Evolutionary conservation across 257 asterid genomes (phyloP).

Genomic region (Solanum pimpinellifolium): DNA sequence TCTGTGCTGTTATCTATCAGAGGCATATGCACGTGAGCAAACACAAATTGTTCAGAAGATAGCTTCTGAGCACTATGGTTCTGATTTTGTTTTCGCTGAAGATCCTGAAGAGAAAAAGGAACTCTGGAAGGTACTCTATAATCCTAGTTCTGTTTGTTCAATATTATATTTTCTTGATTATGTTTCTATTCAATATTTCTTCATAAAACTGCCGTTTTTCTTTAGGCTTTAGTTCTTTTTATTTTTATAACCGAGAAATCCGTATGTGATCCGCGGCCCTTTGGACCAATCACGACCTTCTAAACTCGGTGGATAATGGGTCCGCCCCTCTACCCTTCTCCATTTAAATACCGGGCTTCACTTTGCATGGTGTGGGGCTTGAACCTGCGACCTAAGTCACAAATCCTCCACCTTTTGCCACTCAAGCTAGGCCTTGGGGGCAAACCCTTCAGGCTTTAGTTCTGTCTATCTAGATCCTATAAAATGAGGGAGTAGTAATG

Average conservation of each 20-base stretch:
- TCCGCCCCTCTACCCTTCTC: no score
- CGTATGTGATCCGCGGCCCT: no score
- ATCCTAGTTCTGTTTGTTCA: neutral
- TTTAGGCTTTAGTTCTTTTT: neutral
- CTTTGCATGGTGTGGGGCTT: no score
- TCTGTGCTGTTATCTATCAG: constrained; percentile 26
- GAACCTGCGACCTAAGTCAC: no score
- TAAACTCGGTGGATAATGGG: no score
- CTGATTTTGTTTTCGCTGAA: constrained; percentile 85
- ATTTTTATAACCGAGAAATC: no score
- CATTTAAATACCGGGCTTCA: no score
- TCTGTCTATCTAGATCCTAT: neutral
- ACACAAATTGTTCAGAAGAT: constrained; percentile 84
- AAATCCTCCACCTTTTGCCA: no score
- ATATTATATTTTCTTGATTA: neutral
- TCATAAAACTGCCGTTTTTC: neutral
- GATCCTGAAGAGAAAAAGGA: constrained; percentile 85
- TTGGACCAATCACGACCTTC: no score
- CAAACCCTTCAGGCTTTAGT: neutral
- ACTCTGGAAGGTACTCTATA: constrained; percentile 70
- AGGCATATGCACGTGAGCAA: constrained; percentile 86
- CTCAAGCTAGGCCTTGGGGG: no score
- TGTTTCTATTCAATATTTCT: neutral
- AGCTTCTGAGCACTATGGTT: constrained; percentile 74
- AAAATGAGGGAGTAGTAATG: neutral